phyloP scores from a whole-genome alignment of 2,329 filamentous ascomycete genomes.

The Exophiala viscosa region DNA sequence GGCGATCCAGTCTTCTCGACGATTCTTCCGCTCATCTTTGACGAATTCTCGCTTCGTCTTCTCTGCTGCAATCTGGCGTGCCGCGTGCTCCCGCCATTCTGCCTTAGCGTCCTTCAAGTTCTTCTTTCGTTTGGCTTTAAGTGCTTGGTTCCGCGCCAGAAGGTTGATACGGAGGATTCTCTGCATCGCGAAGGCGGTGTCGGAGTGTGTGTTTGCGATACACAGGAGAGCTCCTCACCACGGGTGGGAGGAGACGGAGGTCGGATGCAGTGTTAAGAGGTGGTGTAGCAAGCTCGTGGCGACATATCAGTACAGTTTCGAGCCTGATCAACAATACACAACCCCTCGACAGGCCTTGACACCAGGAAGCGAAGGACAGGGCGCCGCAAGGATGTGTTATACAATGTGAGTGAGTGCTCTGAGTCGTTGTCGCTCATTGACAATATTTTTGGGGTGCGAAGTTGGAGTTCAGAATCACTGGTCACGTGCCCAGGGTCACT shows the following conservation, averaged over 20 bases:
- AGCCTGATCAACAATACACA: too few species aligned
- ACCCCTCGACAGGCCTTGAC: too few species aligned
- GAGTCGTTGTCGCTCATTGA: too few species aligned
- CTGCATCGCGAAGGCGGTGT: constrained; percentile 55
- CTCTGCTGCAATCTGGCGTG: constrained; percentile 31
- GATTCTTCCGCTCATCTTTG: constrained; percentile 51
- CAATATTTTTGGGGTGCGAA: too few species aligned
- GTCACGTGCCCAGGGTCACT: too few species aligned
- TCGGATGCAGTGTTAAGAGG: neutral
- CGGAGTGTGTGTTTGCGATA: neutral
- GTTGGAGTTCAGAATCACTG: too few species aligned
- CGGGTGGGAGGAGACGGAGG: neutral
- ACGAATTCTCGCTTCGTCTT: constrained; percentile 34
- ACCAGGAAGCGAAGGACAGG: too few species aligned
- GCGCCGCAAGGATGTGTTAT: neutral
- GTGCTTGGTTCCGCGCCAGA: constrained; percentile 63
- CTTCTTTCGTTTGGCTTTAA: constrained; percentile 45
- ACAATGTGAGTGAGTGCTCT: neutral
- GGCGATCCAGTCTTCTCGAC: constrained; percentile 72
- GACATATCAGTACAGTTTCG: neutral
- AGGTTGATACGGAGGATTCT: constrained; percentile 65
- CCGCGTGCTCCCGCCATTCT: constrained; percentile 37
- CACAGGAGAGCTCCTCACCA: neutral
- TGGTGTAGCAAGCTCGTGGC: neutral
- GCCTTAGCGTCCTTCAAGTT: constrained; percentile 42